phyloP scores from a whole-genome alignment of 75 land plant species.

The Pinus albicaulis region DNA sequence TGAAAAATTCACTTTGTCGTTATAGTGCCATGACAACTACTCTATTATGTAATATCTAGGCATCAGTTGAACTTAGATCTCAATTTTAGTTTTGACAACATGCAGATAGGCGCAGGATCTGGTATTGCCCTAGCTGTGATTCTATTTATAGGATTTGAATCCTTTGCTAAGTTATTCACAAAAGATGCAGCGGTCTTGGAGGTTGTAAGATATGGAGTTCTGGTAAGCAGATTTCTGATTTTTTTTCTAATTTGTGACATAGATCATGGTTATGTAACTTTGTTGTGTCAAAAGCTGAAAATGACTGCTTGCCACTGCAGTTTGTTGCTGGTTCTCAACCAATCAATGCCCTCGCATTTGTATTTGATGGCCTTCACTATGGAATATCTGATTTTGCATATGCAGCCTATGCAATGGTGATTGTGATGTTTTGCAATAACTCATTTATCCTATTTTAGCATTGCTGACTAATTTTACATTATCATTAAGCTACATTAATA shows the following conservation, averaged over 20 bases:
- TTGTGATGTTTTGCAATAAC: not conserved
- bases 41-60: not conserved
- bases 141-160: constrained; percentile 50
- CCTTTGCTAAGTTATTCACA: constrained; percentile 71
- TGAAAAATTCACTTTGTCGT: not conserved
- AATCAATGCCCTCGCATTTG: constrained; percentile 84
- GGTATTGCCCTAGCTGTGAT: constrained; percentile 60
- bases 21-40: not conserved
- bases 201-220: constrained; percentile 45
- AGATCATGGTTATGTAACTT: constrained; percentile 13
- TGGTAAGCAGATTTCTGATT: constrained; percentile 39
- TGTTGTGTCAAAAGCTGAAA: not conserved
- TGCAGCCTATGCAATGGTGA: constrained; percentile 84
- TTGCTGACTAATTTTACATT: not conserved
- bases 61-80: not conserved
- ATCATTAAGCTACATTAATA: not conserved
- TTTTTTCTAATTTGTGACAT: constrained; percentile 9
- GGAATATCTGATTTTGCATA: constrained; percentile 91
- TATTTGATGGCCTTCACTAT: constrained; percentile 93
- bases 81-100: not conserved
- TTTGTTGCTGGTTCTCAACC: constrained; percentile 92
- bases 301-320: constrained; percentile 30
- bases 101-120: constrained; percentile 66
- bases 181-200: constrained; percentile 62
- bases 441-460: not conserved